Evolutionary conservation across 495 filamentous ascomycete genomes (phyloP).

Genomic region (Letharia lupina): DNA sequence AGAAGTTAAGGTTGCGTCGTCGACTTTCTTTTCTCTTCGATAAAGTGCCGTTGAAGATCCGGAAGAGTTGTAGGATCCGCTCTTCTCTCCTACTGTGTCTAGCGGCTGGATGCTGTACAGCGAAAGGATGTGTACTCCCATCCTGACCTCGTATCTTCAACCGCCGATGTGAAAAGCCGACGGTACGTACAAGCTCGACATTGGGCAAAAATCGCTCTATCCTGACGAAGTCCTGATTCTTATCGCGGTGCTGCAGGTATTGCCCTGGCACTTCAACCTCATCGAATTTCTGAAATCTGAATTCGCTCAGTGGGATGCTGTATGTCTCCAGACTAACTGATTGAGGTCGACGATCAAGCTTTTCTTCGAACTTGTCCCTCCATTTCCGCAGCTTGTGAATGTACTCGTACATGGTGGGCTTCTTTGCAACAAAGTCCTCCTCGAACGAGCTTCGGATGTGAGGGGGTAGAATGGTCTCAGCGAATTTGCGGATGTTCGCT

Average conservation of each 20-base stretch:
- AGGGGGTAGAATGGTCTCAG: slow-evolving; percentile 85
- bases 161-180: slow-evolving; percentile 81
- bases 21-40: slow-evolving; percentile 89
- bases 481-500: slow-evolving; percentile 90
- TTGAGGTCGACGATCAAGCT: slow-evolving; percentile 76
- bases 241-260: slow-evolving; percentile 92
- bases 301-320: slow-evolving; percentile 87
- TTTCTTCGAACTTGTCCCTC: slow-evolving; percentile 97
- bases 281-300: slow-evolving; percentile 94
- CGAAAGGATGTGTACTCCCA: slow-evolving; percentile 88
- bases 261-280: slow-evolving; percentile 97
- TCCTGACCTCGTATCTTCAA: slow-evolving; percentile 97
- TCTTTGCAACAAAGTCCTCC: slow-evolving; percentile 84
- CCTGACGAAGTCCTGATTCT: slow-evolving; percentile 94
- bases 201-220: slow-evolving; percentile 94
- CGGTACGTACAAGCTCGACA: slow-evolving; percentile 81
- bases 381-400: slow-evolving; percentile 93
- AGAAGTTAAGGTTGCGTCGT: slow-evolving; percentile 88
- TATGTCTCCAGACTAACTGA: slow-evolving; percentile 66
- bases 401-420: slow-evolving; percentile 94
- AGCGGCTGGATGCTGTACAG: slow-evolving; percentile 89
- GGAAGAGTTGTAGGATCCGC: slow-evolving; percentile 91
- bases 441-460: slow-evolving; percentile 94
- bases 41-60: slow-evolving; percentile 88
- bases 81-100: slow-evolving; percentile 89